Evolutionary conservation across 2,329 filamentous ascomycete species (phyloP).

Genomic region (Helotiales sp.): DNA sequence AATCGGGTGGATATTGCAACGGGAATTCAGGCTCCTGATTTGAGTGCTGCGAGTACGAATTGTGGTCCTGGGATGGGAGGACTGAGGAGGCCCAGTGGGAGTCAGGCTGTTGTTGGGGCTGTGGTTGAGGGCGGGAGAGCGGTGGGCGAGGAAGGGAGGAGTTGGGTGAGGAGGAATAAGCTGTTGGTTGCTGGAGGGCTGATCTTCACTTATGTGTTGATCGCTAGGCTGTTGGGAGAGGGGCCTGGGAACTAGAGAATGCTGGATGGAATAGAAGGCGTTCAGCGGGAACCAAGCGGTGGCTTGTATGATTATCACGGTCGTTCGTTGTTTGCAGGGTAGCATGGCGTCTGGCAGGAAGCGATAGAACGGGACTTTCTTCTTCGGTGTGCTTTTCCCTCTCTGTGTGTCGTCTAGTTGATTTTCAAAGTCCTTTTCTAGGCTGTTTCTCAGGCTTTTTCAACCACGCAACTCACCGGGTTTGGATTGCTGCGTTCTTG

Average conservation of each 20-base stretch:
- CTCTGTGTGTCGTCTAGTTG: too few species aligned
- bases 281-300: not conserved
- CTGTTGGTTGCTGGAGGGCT: constrained; percentile 70
- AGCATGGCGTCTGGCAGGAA: constrained; percentile 1
- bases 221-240: constrained; percentile 69
- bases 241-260: constrained; percentile 21
- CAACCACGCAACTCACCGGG: too few species aligned
- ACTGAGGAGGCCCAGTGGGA: constrained; percentile 64
- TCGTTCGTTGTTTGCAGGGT: not conserved
- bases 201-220: constrained; percentile 82
- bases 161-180: constrained; percentile 84
- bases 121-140: constrained; percentile 82
- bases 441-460: too few species aligned
- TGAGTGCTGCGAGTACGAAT: constrained; percentile 52
- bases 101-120: constrained; percentile 57
- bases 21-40: constrained; percentile 66
- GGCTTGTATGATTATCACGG: not conserved
- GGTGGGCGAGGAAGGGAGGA: constrained; percentile 76
- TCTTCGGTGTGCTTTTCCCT: too few species aligned
- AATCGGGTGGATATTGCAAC: constrained; percentile 79
- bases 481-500: too few species aligned
- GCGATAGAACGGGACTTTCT: not conserved
- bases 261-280: not conserved
- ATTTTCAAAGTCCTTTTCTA: too few species aligned
- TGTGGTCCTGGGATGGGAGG: constrained; percentile 66